phyloP scores from a whole-genome alignment of 2,329 filamentous ascomycete species.

The Cryphonectria parasitica region DNA sequence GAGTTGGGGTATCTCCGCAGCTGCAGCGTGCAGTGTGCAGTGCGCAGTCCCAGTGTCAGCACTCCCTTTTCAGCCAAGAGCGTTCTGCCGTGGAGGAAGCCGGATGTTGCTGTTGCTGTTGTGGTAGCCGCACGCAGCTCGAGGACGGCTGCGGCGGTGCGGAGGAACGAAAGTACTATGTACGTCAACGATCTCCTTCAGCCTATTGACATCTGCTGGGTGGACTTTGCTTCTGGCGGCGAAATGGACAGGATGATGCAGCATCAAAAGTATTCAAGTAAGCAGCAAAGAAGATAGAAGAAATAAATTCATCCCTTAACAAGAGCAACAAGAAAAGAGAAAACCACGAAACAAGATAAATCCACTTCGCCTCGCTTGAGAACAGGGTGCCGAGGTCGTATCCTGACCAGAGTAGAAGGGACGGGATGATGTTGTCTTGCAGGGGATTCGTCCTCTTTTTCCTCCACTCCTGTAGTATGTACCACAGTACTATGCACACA shows the following conservation, averaged over 20 bases:
- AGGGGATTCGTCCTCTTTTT: background rate
- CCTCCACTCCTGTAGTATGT: background rate
- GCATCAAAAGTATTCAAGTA: background rate
- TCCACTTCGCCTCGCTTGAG: background rate
- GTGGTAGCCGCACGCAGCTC: background rate
- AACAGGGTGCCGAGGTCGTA: background rate
- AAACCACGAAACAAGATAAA: slow-evolving; percentile 2
- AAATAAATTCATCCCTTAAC: background rate
- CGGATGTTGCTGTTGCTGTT: background rate
- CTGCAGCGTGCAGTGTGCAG: background rate
- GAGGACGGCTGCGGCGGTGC: background rate
- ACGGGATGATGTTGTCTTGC: background rate
- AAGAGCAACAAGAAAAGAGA: background rate
- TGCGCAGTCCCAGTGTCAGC: background rate
- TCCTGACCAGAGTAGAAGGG: background rate
- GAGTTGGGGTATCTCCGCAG: slow-evolving; percentile 12
- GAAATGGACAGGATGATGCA: background rate
- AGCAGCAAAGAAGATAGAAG: background rate
- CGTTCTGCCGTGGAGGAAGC: background rate
- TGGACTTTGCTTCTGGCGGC: background rate
- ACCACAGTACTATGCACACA: background rate
- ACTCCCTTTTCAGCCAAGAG: background rate
- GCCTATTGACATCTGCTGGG: slow-evolving; percentile 5
- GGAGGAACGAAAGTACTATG: slow-evolving; percentile 4
- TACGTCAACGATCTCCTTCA: slow-evolving; percentile 10